Evolutionary conservation across 805 yeast species (phyloP), one percentile per base, ranked within the genome.

Genomic region (Scheffersomyces stipitis): DNA sequence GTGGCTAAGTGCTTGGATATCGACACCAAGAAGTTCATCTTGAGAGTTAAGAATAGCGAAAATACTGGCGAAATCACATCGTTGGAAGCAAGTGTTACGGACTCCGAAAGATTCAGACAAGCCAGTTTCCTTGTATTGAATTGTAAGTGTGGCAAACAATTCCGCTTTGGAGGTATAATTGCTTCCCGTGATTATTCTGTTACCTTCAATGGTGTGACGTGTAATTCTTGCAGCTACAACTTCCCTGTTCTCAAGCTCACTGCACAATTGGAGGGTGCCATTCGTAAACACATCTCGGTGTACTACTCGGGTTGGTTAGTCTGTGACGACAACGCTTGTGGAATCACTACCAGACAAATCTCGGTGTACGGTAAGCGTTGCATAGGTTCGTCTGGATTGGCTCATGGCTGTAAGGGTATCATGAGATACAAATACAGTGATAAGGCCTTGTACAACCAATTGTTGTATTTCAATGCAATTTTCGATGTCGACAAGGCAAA

Each of bases 311-410:
- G 90, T 4, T 80, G 93, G 87, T 65, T 89, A 31, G 64, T 60
- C 0, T 93, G 99, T 66, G 95, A 86, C 58, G 97, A 93, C 51
- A 56, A 80, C 4, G 75, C 93, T 1, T 91, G 98, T 64, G 86
- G 85, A 2, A 69, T 78, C 36, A 71, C 72, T 12, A 90, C 97
- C 0, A 73, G 96, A 44, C 96, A 90, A 54, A 75, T 93, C 16
- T 80, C 90, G 15, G 96, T 90, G 3, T 88, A 86, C 53, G 98
- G 98, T 36, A 79, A 82, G 48, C 75, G 91, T 47, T 89, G 98
- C 59, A 71, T 88, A 41, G 84, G 86, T 28, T 60, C 60, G 40
- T 74, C 73, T 51, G 86, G 86, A 2, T 72, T 66, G 28, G 79
- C 81, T 1, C 73, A 67, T 45, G 80, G 79, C 15, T 81, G 86